Conservation (phyloP, 2,329 filamentous ascomycete genomes). For the Magnaporthales sp. region DNA sequence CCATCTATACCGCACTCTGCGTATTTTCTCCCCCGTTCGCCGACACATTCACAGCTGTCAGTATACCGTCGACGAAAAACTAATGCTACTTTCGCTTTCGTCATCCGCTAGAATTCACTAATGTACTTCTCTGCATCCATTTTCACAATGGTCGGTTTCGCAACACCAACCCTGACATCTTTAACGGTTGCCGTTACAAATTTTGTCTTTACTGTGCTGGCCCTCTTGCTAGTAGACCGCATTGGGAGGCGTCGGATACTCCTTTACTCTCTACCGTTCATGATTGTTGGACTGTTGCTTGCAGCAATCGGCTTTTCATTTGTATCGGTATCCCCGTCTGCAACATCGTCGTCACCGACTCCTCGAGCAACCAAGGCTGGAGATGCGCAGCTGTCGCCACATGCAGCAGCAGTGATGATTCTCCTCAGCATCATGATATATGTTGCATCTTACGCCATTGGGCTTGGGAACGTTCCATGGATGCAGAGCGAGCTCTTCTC, state of each 20-base stretch:
- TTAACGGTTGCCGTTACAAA: conserved; percentile 74
- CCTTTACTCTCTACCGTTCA: conserved; percentile 75
- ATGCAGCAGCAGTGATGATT: conserved; percentile 45
- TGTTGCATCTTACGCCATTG: conserved; percentile 77
- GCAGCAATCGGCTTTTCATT: conserved; percentile 66
- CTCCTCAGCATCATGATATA: conserved; percentile 72
- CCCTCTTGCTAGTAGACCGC: conserved; percentile 68
- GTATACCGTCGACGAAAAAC: background rate
- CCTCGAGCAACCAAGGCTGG: conserved; percentile 9
- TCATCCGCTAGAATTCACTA: conserved; percentile 60
- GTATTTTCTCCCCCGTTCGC: background rate
- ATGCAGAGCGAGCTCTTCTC: conserved; percentile 92
- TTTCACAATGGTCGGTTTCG: conserved; percentile 69
- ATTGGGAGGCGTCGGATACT: conserved; percentile 74
- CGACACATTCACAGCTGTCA: background rate
- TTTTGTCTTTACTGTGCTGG: conserved; percentile 68
- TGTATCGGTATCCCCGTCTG: conserved; percentile 34
- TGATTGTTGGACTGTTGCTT: conserved; percentile 63
- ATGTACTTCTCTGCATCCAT: conserved; percentile 90
- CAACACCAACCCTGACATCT: conserved; percentile 69
- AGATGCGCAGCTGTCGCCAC: background rate
- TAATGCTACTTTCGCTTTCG: background rate
- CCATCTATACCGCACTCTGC: background rate
- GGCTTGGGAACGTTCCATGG: conserved; percentile 90
- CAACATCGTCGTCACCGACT: conserved; percentile 12